Base-by-base conservation (phyloP, 2,329 filamentous ascomycete genomes). In the Exophiala bonariae region DNA sequence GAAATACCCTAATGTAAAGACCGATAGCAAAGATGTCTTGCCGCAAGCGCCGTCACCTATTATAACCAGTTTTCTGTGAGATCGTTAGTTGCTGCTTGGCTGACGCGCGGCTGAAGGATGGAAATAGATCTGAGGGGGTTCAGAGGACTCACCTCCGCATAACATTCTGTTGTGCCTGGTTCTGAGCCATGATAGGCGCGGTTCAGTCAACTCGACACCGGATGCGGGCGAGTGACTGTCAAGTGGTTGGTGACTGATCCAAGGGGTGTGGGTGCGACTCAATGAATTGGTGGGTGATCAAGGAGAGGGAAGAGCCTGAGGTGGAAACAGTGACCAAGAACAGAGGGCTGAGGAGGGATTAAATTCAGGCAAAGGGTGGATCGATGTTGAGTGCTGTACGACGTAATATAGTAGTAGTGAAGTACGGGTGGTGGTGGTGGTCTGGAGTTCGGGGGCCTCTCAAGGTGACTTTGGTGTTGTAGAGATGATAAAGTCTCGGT, bases 1-100 rank as follows among this genome's bases (percentile, higher is more conserved):
- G 63, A 97, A 99, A 72, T 96, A 97, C 49, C 93, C 93, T 44
- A 99, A 78, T 28, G 93, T 99, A 71, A 99, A 99, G 59, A 99
- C 93, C 67, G 91, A 96, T 58, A 99, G 77, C 62, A 99, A 75
- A 82, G 89, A 95, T 42, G 93, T 99, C 78, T 99, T 99, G 63
- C 93, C 93, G 72, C 93, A 99, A 60, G 93, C 93, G 76, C 93
- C 93, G 65, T 96, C 91, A 53, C 91, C 91, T 63, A 96, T 96
- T 61, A 96, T 96, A 63, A 96, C 91, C 65, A 96, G 79, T 75
- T 96, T 96, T 77, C 91, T 96, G 66, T 14, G 55, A 30, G 18
- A 17, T 35, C 9, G 22, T 54, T 19, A 50, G 47, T 16, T 30
- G 23, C 14, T 36, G 17, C 20, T 16, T 26, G 35, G 20, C 20